phyloP scores from a whole-genome alignment of 2,329 filamentous ascomycete species.

The Talaromyces albobiverticillius region DNA sequence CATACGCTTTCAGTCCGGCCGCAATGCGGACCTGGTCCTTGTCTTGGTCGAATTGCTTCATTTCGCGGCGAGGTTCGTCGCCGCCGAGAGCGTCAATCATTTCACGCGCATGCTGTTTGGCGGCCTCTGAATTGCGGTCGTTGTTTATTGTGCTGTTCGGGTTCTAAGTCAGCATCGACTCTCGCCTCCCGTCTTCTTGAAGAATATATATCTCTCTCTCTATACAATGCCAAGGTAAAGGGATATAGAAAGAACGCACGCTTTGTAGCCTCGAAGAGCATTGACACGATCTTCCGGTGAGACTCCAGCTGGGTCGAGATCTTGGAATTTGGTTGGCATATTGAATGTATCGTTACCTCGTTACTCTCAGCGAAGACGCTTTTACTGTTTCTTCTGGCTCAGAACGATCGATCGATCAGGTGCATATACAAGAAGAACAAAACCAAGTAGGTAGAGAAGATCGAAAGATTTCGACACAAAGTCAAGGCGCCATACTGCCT shows the following conservation, averaged over 20 bases:
- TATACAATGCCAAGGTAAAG: too few species aligned
- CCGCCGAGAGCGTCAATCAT: conserved; percentile 19
- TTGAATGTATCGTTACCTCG: background rate
- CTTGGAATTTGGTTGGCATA: conserved; percentile 14
- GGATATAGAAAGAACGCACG: conserved; percentile 13
- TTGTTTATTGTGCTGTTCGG: conserved; percentile 20
- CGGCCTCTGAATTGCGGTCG: conserved; percentile 19
- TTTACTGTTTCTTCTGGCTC: background rate
- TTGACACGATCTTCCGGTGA: conserved; percentile 18
- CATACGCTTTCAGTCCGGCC: conserved; percentile 21
- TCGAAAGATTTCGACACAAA: background rate
- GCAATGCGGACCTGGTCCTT: conserved; percentile 19
- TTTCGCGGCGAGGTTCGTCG: conserved; percentile 16
- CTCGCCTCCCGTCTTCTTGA: too few species aligned
- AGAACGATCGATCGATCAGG: background rate
- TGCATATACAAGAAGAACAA: background rate
- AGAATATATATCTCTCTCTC: too few species aligned
- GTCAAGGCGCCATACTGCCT: background rate
- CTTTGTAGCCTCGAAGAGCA: conserved; percentile 18
- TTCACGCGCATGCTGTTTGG: conserved; percentile 20
- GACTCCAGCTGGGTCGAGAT: conserved; percentile 13
- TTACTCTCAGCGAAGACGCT: background rate
- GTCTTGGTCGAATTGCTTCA: conserved; percentile 15
- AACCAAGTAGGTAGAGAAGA: background rate
- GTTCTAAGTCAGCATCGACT: too few species aligned